phyloP scores from a whole-genome alignment of 108 stramenopile species.

The Pseudonitzschia pungens region DNA sequence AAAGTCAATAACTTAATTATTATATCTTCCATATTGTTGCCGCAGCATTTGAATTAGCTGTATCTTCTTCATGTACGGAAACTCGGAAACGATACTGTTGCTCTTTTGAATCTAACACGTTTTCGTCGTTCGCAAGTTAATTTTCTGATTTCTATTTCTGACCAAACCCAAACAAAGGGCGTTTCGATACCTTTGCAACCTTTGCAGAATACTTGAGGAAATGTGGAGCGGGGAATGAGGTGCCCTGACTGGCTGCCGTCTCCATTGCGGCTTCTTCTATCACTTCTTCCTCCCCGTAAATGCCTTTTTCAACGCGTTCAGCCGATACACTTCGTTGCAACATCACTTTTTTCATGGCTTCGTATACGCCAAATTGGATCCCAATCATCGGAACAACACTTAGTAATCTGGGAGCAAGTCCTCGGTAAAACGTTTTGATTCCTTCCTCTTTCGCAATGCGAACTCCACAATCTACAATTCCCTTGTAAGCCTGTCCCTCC shows the following conservation, averaged over 20 bases:
- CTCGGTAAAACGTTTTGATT: conserved; percentile 86
- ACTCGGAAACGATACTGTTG: neutral
- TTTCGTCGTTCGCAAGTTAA: neutral
- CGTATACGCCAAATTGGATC: conserved; percentile 95
- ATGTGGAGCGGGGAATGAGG: conserved; percentile 83
- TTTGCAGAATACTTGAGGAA: conserved; percentile 27
- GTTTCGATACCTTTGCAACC: neutral
- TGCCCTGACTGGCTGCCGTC: conserved; percentile 75
- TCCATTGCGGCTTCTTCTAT: conserved; percentile 83
- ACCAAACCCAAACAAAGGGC: neutral
- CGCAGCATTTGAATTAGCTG: too few relatives aligned
- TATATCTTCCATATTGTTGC: too few relatives aligned
- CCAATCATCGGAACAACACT: conserved; percentile 99
- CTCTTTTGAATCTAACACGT: neutral
- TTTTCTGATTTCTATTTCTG: neutral
- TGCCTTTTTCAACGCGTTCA: neutral
- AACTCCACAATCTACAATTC: conserved; percentile 90
- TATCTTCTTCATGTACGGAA: neutral
- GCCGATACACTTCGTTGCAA: conserved; percentile 32
- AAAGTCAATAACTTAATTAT: too few relatives aligned
- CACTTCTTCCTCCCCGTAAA: conserved; percentile 35
- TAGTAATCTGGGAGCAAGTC: conserved; percentile 89
- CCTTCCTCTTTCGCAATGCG: conserved; percentile 90
- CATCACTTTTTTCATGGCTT: conserved; percentile 86
- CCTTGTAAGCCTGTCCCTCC: conserved; percentile 77